Base-by-base conservation (phyloP, 257 asterid species). In the Penstemon eatonii region DNA sequence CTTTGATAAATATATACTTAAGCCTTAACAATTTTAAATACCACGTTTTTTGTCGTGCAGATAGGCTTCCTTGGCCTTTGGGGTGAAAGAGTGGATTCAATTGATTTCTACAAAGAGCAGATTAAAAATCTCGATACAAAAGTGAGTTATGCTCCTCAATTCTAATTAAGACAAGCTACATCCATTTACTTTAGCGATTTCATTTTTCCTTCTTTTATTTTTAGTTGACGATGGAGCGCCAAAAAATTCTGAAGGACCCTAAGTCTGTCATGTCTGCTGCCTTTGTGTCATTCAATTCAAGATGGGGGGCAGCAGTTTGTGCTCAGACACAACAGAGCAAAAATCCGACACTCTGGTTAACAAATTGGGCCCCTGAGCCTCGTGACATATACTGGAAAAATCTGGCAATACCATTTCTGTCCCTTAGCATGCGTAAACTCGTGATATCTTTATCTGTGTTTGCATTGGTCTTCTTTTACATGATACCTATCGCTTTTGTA, bases 281-380 rank as follows among this genome's bases (percentile, higher is more conserved):
- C 63, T 94, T 94, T 75, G 99, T 94, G 45, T 91, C 99, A 0
- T 94, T 94, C 79, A 80, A 85, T 73, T 83, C 99, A 12, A 87
- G 98, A 80, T 89, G 99, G 83, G 99, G 91, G 46, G 99, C 98
- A 49, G 96, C 97, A 63, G 96, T 94, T 69, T 91, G 98, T 83
- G 98, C 98, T 49, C 99, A 94, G 78, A 91, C 99, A 76, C 92
- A 84, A 62, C 99, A 94, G 76, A 89, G 95, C 89, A 89, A 85
- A 66, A 94, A 87, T 45, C 99, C 99, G 10, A 91, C 96, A 5
- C 66, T 79, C 54, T 94, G 96, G 98, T 69, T 91, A 72, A 91
- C 98, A 47, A 78, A 83, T 74, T 89, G 95, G 97, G 99, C 99
- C 39, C 97, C 99, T 3, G 99, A 94, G 74, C 99, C 99, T 50